These are phyloP conservation scores for Amyloporia xantha DNA, from an alignment of 768 basidiomycete genomes.

Conservation along the genomic window DNA sequence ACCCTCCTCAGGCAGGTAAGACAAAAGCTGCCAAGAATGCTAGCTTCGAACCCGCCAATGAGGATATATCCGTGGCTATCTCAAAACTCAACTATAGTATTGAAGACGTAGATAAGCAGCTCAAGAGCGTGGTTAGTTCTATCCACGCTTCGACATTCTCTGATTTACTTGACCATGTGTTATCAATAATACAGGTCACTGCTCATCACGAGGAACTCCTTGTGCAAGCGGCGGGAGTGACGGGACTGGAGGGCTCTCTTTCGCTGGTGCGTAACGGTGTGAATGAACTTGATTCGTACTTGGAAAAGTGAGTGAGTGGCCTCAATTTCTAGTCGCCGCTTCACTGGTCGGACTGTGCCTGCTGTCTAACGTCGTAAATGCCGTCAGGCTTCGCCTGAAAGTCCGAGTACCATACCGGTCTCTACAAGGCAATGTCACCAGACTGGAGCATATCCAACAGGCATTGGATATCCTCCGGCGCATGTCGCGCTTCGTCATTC, in stretches of 20 bases:
- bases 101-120: slow-evolving; percentile 89
- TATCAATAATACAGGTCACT: slow-evolving; percentile 49
- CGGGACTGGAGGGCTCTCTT: slow-evolving; percentile 64
- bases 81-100: slow-evolving; percentile 82
- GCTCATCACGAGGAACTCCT: slow-evolving; percentile 77
- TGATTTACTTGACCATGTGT: too few species aligned
- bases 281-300: slow-evolving; percentile 63
- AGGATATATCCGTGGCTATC: slow-evolving; percentile 86
- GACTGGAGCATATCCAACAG: slow-evolving; percentile 74
- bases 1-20: slow-evolving; percentile 40
- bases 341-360: background rate
- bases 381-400: slow-evolving; percentile 68
- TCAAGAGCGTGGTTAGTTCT: slow-evolving; percentile 67
- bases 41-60: slow-evolving; percentile 55
- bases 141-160: background rate
- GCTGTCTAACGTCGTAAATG: slow-evolving; percentile 1
- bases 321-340: too few species aligned
- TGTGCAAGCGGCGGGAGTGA: slow-evolving; percentile 73
- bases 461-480: slow-evolving; percentile 82
- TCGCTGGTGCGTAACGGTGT: slow-evolving; percentile 62
- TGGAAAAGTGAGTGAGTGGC: slow-evolving; percentile 73
- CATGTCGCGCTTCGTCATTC: slow-evolving; percentile 75
- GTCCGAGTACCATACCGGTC: slow-evolving; percentile 79
- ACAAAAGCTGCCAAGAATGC: slow-evolving; percentile 27
- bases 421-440: slow-evolving; percentile 61